Percentiles rank a stretch among this genome's conserved stretches.
Evolutionary conservation across 2,329 filamentous ascomycete species (phyloP).

Genomic region (Chaetomiaceae sp.): DNA sequence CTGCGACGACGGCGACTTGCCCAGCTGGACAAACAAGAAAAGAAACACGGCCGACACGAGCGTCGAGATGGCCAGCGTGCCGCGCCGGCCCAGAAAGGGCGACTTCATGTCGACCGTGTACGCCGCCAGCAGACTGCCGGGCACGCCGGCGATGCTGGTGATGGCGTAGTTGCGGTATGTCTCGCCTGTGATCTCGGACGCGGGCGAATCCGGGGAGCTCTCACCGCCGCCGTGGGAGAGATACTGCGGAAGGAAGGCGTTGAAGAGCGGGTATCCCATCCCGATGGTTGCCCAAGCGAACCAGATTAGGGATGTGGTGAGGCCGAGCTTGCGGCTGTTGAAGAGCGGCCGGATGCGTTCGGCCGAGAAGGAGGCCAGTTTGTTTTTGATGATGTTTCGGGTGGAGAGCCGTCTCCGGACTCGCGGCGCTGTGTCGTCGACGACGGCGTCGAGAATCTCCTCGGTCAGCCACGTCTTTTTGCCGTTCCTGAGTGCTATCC

Average conservation of each 20-base stretch:
- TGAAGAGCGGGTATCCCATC: slow-evolving; percentile 84
- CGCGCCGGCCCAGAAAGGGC: slow-evolving; percentile 62
- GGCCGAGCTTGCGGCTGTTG: slow-evolving; percentile 46
- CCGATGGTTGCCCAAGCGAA: slow-evolving; percentile 80
- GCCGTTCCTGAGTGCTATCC: slow-evolving; percentile 67
- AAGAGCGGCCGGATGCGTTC: slow-evolving; percentile 65
- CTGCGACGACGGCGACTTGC: slow-evolving; percentile 52
- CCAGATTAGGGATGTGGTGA: slow-evolving; percentile 59
- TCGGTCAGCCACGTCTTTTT: slow-evolving; percentile 72
- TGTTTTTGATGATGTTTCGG: slow-evolving; percentile 48
- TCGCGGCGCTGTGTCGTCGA: slow-evolving; percentile 32
- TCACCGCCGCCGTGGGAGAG: slow-evolving; percentile 51
- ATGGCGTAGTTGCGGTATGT: slow-evolving; percentile 81
- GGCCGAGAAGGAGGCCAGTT: slow-evolving; percentile 62
- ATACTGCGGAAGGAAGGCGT: slow-evolving; percentile 85
- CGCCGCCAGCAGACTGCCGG: slow-evolving; percentile 70
- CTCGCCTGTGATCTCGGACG: slow-evolving; percentile 38
- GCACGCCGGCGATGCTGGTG: slow-evolving; percentile 70
- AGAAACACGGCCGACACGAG: slow-evolving; percentile 64
- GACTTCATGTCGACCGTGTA: slow-evolving; percentile 64
- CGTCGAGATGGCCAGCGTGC: slow-evolving; percentile 65
- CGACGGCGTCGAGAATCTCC: slow-evolving; percentile 58
- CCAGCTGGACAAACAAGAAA: slow-evolving; percentile 61
- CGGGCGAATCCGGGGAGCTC: slow-evolving; percentile 31
- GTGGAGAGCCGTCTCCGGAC: slow-evolving; percentile 29